These are phyloP conservation scores for Moniliophthora roreri DNA, from an alignment of 1,284 basidiomycete genomes.

Conservation along the genomic window DNA sequence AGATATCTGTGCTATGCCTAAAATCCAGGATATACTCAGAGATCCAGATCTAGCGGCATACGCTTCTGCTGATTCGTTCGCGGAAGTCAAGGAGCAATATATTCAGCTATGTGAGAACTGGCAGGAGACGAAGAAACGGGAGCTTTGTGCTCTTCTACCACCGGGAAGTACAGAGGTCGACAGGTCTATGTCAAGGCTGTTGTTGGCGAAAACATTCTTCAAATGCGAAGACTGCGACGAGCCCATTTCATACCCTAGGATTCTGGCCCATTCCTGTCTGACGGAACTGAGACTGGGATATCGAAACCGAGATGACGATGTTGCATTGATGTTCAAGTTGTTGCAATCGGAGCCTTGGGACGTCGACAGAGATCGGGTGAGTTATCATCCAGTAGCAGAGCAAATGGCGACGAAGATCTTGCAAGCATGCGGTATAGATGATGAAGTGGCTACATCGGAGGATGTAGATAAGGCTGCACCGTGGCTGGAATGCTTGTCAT, in stretches of 20 bases:
- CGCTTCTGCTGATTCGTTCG: slow-evolving; percentile 17
- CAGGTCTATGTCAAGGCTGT: slow-evolving; percentile 11
- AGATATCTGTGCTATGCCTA: slow-evolving; percentile 16
- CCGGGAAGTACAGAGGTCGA: neutral
- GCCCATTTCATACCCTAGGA: slow-evolving; percentile 28
- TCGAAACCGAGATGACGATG: slow-evolving; percentile 18
- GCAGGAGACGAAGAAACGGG: slow-evolving; percentile 14
- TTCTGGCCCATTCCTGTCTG: slow-evolving; percentile 26
- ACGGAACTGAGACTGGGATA: slow-evolving; percentile 10
- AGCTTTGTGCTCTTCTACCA: slow-evolving; percentile 13
- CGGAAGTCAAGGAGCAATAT: slow-evolving; percentile 10
- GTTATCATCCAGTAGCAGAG: slow-evolving; percentile 12
- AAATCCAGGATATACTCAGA: slow-evolving; percentile 14
- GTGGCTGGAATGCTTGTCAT: slow-evolving; percentile 18
- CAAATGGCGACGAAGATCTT: slow-evolving; percentile 13
- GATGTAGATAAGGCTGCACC: slow-evolving; percentile 18
- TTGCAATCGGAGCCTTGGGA: slow-evolving; percentile 21
- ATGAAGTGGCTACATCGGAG: slow-evolving; percentile 12
- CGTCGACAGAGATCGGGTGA: slow-evolving; percentile 13
- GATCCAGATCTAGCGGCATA: too few species aligned
- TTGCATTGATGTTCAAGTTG: slow-evolving; percentile 13
- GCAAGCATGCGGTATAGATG: slow-evolving; percentile 11
- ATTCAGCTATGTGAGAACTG: slow-evolving; percentile 15
- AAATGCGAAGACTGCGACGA: slow-evolving; percentile 26
- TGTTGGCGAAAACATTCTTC: slow-evolving; percentile 30